phyloP scores from a whole-genome alignment of 768 basidiomycete genomes.

The Cystofilobasidium capitatum region DNA sequence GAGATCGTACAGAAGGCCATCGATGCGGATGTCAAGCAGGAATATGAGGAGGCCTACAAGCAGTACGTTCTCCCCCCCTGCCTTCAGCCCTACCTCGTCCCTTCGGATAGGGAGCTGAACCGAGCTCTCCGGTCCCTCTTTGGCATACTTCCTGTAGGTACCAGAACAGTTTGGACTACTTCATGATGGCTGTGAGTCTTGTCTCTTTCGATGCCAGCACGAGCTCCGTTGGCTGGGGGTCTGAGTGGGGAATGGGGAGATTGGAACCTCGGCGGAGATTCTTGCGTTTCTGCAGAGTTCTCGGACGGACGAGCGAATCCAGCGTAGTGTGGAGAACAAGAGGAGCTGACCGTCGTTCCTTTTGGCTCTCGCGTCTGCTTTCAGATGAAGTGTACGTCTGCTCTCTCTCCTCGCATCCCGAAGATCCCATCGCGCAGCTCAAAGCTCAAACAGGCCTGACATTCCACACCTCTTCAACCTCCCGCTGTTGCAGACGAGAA shows the following conservation, averaged over 20 bases:
- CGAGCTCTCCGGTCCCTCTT: not conserved
- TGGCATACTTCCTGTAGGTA: slow-evolving; percentile 43
- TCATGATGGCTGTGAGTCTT: slow-evolving; percentile 80
- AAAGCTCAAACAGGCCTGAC: slow-evolving; percentile 5
- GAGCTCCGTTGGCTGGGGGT: too few species aligned
- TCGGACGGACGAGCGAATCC: too few species aligned
- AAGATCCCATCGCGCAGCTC: not conserved
- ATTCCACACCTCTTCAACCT: not conserved
- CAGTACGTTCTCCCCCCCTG: not conserved
- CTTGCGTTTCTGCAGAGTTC: too few species aligned
- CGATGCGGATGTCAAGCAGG: slow-evolving; percentile 82
- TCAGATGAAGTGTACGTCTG: not conserved
- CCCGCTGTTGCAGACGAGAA: slow-evolving; percentile 59
- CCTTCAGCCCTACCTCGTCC: not conserved
- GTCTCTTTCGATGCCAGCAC: too few species aligned
- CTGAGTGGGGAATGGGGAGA: too few species aligned
- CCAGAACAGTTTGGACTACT: slow-evolving; percentile 92
- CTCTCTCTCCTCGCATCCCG: too few species aligned
- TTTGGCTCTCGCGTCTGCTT: not conserved
- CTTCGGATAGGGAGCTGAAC: not conserved
- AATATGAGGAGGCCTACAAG: slow-evolving; percentile 51
- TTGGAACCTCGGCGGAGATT: too few species aligned
- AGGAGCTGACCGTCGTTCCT: too few species aligned
- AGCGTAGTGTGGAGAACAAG: too few species aligned
- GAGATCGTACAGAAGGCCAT: slow-evolving; percentile 87